phyloP scores from a whole-genome alignment of 768 basidiomycete species.

The Sarcodon sp. region DNA sequence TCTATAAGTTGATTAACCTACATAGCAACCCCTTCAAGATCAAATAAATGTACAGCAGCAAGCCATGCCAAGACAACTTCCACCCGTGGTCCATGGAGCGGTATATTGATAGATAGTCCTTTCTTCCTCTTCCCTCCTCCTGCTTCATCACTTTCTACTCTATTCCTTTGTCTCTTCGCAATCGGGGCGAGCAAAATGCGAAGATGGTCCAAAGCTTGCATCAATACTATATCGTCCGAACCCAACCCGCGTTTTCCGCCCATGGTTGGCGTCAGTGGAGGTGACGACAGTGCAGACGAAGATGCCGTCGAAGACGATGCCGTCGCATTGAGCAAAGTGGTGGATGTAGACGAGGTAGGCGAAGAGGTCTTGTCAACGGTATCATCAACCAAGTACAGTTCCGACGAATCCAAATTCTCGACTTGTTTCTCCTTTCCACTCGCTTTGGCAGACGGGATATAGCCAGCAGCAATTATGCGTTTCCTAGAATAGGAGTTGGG shows the following conservation, averaged over 20 bases:
- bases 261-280: slow-evolving; percentile 7
- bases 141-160: slow-evolving; percentile 36
- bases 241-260: slow-evolving; percentile 2
- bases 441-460: slow-evolving; percentile 9
- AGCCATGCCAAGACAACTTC: slow-evolving; percentile 82
- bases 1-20: background rate
- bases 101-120: slow-evolving; percentile 61
- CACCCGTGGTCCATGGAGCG: slow-evolving; percentile 76
- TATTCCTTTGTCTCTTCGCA: slow-evolving; percentile 45
- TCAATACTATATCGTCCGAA: slow-evolving; percentile 24
- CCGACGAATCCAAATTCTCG: slow-evolving; percentile 4
- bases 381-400: slow-evolving; percentile 6
- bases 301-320: slow-evolving; percentile 12
- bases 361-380: slow-evolving; percentile 9
- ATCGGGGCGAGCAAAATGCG: slow-evolving; percentile 70
- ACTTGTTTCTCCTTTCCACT: slow-evolving; percentile 11
- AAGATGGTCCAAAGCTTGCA: slow-evolving; percentile 48
- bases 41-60: slow-evolving; percentile 66
- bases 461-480: background rate
- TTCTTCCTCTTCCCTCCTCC: slow-evolving; percentile 38
- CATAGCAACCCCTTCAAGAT: slow-evolving; percentile 37
- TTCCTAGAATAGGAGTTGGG: slow-evolving; percentile 29
- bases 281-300: slow-evolving; percentile 8
- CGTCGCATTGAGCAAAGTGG: slow-evolving; percentile 10
- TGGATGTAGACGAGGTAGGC: slow-evolving; percentile 14